These are phyloP conservation scores for Sordariomycetes sp. DNA, from an alignment of 2,329 filamentous ascomycete species.

Conservation along the genomic window DNA sequence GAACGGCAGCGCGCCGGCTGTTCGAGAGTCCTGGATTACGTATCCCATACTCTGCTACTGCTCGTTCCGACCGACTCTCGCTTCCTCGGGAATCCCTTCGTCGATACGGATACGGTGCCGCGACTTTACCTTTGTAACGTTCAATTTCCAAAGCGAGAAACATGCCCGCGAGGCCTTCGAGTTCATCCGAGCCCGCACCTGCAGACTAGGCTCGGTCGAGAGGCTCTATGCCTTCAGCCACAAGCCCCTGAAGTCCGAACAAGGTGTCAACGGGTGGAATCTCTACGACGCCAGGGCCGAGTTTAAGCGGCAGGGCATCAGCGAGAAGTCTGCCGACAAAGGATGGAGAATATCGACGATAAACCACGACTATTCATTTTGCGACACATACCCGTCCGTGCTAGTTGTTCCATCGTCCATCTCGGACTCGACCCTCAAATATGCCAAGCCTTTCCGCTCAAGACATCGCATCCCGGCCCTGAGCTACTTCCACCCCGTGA, in stretches of 20 bases:
- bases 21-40: conserved; percentile 76
- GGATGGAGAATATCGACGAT: conserved; percentile 86
- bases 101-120: conserved; percentile 80
- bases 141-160: conserved; percentile 67
- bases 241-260: conserved; percentile 59
- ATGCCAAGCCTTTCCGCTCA: conserved; percentile 81
- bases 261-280: conserved; percentile 64
- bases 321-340: conserved; percentile 60
- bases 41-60: conserved; percentile 85
- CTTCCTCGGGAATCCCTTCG: conserved; percentile 56
- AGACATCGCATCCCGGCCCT: conserved; percentile 77
- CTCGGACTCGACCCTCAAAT: conserved; percentile 94
- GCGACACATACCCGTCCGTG: conserved; percentile 79
- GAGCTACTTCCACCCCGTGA: conserved; percentile 90
- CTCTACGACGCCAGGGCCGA: conserved; percentile 78
- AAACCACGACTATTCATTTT: conserved; percentile 83
- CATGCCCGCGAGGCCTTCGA: conserved; percentile 78
- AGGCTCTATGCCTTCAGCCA: conserved; percentile 88
- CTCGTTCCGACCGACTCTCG: conserved; percentile 60
- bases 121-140: conserved; percentile 87
- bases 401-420: conserved; percentile 78
- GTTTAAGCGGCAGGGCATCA: conserved; percentile 78
- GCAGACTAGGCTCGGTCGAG: conserved; percentile 69
- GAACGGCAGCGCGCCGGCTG: conserved; percentile 14
- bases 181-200: conserved; percentile 68